Base-by-base conservation (phyloP, 2,329 filamentous ascomycete species). In the Clonostachys rosea region DNA sequence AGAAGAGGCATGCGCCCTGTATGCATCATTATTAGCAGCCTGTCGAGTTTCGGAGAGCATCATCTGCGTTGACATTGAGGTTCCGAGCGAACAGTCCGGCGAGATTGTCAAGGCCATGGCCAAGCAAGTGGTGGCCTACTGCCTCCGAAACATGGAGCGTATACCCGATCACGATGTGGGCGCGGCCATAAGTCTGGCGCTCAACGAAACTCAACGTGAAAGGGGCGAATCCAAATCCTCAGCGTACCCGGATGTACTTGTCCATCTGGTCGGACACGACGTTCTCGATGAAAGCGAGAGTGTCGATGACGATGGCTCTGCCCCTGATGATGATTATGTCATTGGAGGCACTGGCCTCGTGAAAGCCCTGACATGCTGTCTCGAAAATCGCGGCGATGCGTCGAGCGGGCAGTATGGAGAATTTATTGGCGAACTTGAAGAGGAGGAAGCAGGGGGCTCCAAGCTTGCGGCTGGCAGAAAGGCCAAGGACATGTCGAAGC, bases 331-430 rank as follows among this genome's bases (percentile, higher is more conserved):
- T 49, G 90, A 96, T 64, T 97, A 97, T 65, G 91, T 97, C 41
- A 94, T 97, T 58, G 91, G 92, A 17, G 92, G 92, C 14, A 96
- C 91, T 1, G 94, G 92, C 24, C 90, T 99, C 2, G 92, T 95
- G 43, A 96, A 96, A 68, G 94, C 94, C 5, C 74, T 99, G 42
- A 85, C 89, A 46, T 95, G 95, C 58, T 96, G 91, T 59, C 73
- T 99, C 44, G 86, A 90, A 56, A 95, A 95, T 61, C 83, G 88
- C 50, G 64, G 66, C 5, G 78, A 84, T 45, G 84, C 86, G 47
- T 80, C 80, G 33, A 70, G 79, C 52, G 63, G 73, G 44, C 70
- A 73, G 43, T 77, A 75, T 13, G 70, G 69, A 41, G 75, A 80
- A 45, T 75, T 81, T 48, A 67, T 75, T 48, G 70, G 73, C 30